Evolutionary conservation across 305 asterid species (phyloP), one percentile per base, ranked within the genome.

Genomic region (Salvia sclarea): DNA sequence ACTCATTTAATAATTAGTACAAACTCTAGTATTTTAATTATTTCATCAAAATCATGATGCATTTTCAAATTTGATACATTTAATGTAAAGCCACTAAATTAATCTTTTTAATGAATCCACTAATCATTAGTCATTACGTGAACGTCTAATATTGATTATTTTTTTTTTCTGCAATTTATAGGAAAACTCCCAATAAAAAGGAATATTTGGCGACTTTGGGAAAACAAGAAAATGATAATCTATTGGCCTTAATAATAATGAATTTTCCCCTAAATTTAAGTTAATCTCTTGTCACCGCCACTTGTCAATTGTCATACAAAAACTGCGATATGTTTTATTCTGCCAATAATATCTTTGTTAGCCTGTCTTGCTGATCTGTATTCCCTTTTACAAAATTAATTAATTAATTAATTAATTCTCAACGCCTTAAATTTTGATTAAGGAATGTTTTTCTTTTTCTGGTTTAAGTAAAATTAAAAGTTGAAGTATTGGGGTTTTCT

Each of bases 301-400:
- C 44, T 3, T 38, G 60, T 56, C 44, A 38, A 13, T 3, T 38
- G 60, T 56, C 55, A 43, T 66, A 38, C 57, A 41, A 68, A 68
- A 41, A 38, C 54, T 16, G 54, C 68, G 33, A 5, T 14, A 40
- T 60, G 56, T 68, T 60, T 58, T 18, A 25, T 20, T 43, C 58
- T 72, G 72, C 64, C 73, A 61, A 56, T 65, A 56, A 66, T 40
- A 80, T 80, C 79, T 80, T 68, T 73, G 84, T 77, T 77, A 62
- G 74, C 20, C 80, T 70, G 80, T 76, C 74, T 35, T 73, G 69
- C 72, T 67, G 72, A 77, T 60, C 73, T 80, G 81, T 66, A 47
- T 38, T 24, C 68, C 6, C 22, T 8, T 68, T 35, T 24, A n/a
- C 18, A 60, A 49, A 49, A 57, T 30, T 56, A 55, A 64, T 25